Conservation (phyloP, 139 green algal genomes). For the Raphidocelis subcapitata region DNA sequence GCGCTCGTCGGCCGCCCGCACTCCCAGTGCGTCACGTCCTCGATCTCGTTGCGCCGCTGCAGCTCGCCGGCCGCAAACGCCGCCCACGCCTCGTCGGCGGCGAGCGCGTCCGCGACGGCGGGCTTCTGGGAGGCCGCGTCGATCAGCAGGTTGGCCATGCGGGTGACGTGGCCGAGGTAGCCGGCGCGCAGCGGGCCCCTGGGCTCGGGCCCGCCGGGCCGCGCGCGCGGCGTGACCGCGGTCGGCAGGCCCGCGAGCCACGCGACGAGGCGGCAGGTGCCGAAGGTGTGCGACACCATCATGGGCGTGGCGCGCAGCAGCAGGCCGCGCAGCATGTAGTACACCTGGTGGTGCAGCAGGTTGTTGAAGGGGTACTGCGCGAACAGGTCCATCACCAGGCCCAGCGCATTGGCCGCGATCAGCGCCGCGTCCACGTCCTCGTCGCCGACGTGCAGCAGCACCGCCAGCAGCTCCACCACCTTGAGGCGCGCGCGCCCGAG, state of each 20-base stretch:
- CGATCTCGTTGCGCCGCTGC: constrained; percentile 39
- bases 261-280: constrained; percentile 52
- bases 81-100: constrained; percentile 43
- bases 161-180: constrained; percentile 84
- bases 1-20: constrained; percentile 57
- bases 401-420: constrained; percentile 50
- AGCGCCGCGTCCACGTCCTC: constrained; percentile 55
- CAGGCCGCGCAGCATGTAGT: constrained; percentile 51
- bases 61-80: constrained; percentile 42
- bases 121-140: constrained; percentile 13
- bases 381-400: constrained; percentile 72
- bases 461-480: constrained; percentile 76
- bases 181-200: constrained; percentile 64
- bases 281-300: constrained; percentile 68
- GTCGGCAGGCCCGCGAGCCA: constrained; percentile 68
- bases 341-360: constrained; percentile 79
- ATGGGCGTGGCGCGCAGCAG: constrained; percentile 34
- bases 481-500: constrained; percentile 75
- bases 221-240: constrained; percentile 38
- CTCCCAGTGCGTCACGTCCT: constrained; percentile 61
- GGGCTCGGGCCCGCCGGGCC: constrained; percentile 27
- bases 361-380: constrained; percentile 89
- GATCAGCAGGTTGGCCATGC: constrained; percentile 60
- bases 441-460: constrained; percentile 68
- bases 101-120: constrained; percentile 38